Percentiles rank a stretch among this genome's conserved stretches.
phyloP scores from a whole-genome alignment of 352 stramenopile genomes.

The Globisporangium perplexum region DNA sequence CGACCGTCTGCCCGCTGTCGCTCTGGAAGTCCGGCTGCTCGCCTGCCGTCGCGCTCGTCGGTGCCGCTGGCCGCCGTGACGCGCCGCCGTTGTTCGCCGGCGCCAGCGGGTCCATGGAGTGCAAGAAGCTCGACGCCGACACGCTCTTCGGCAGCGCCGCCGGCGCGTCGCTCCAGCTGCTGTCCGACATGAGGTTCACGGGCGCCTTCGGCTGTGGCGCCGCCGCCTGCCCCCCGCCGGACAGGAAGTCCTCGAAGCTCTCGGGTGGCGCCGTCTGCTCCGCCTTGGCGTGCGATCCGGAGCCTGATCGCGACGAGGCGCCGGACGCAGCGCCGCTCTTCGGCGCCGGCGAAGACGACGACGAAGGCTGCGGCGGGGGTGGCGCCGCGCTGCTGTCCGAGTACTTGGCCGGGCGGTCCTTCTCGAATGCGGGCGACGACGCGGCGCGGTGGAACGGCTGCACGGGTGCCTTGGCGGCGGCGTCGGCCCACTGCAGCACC shows the following conservation, averaged over 20 bases:
- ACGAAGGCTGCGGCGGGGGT: background rate
- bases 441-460: conserved; percentile 38
- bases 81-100: conserved; percentile 21
- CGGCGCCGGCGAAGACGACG: background rate
- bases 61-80: conserved; percentile 8
- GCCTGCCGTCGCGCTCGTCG: conserved; percentile 2
- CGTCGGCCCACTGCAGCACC: conserved; percentile 53
- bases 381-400: conserved; percentile 29
- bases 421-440: conserved; percentile 38
- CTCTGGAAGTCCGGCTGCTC: conserved; percentile 73
- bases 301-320: conserved; percentile 26
- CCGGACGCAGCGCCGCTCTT: conserved; percentile 10
- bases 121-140: conserved; percentile 45
- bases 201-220: conserved; percentile 14
- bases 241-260: conserved; percentile 77
- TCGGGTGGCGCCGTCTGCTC: conserved; percentile 20
- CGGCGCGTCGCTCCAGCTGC: conserved; percentile 33
- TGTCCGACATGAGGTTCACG: conserved; percentile 76
- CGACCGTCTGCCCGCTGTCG: conserved; percentile 72
- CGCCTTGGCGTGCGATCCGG: conserved; percentile 17
- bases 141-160: conserved; percentile 21
- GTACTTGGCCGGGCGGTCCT: conserved; percentile 59
- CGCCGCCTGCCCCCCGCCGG: conserved; percentile 21
- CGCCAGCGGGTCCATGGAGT: conserved; percentile 63
- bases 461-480: conserved; percentile 20